Base-by-base conservation (phyloP, 306 rosid genomes). In the Gastrolobium bilobum region DNA sequence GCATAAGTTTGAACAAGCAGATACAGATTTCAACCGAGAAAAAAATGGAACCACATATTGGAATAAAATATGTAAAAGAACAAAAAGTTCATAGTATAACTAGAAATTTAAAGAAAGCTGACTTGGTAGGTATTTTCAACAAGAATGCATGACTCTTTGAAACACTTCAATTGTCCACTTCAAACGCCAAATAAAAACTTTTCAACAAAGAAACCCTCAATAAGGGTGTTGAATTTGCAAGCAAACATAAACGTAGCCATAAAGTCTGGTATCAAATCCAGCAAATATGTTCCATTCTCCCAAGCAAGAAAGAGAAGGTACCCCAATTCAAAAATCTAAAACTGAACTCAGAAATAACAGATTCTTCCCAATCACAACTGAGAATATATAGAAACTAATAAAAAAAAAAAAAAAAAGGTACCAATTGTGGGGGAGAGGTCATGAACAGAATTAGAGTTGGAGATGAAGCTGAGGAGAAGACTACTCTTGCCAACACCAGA, bases 401-500 rank as follows among this genome's bases (percentile, higher is more conserved):
- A 4, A 65, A 5, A 11, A 29, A 3, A 31, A 11, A 3, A 35
- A 31, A 51, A 29, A 9, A 37, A 29, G 66, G 37, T 81, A 95
- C 99, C 99, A 52, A 95, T 80, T 7, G 99, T 95, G 46, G 99
- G 98, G 13, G 98, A 89, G 38, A 91, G 88, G 15, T 92, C 83
- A 7, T 85, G 85, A 80, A 90, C 73, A 66, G 88, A 88, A 63
- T 85, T 84, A 78, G 87, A 88, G 65, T 88, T 84, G 79, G 96
- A 90, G 66, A 91, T 93, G 84, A 93, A 95, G 80, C 89, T 93
- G 74, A 92, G 94, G 50, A 95, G 92, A 75, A 95, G 92, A 77
- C 98, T 89, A 82, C 99, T 95, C 84, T 95, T 95, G 65, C 99
- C 99, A 79, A 95, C 99, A 57, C 97, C 97, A 83, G 97, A 95